Evolutionary conservation across 352 stramenopile genomes (phyloP).

Genomic region (Phytophthora pluvialis): DNA sequence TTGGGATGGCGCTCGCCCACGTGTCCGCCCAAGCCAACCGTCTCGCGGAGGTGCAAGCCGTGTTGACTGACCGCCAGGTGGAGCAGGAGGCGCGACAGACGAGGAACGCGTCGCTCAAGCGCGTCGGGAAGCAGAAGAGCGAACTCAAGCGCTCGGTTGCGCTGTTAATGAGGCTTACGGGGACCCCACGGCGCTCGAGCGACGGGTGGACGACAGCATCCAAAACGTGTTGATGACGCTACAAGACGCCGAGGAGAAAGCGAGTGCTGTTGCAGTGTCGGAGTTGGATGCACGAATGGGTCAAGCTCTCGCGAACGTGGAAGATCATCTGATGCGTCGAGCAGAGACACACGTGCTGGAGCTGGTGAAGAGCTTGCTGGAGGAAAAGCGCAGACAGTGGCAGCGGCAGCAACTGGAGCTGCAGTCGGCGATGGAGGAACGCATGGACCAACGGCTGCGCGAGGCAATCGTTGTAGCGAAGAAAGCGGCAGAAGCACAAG

Average conservation of each 20-base stretch:
- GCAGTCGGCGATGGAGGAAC: background rate
- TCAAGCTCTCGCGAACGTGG: background rate
- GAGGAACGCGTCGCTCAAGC: no score
- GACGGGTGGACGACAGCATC: background rate
- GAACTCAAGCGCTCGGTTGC: background rate
- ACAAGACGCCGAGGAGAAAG: background rate
- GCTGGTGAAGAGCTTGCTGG: background rate
- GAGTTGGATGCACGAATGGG: conserved; percentile 1
- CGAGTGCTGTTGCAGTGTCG: background rate
- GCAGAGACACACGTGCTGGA: background rate
- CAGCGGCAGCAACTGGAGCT: background rate
- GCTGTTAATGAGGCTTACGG: background rate
- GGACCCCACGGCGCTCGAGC: background rate
- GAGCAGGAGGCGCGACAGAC: no score
- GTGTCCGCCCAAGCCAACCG: no score
- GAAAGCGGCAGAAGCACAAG: conserved; percentile 3
- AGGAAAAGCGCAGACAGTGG: conserved; percentile 4
- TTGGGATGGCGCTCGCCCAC: no score
- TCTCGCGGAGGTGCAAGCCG: no score
- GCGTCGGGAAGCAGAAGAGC: no score
- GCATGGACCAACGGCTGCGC: conserved; percentile 1
- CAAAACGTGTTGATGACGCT: background rate
- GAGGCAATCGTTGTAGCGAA: conserved; percentile 2
- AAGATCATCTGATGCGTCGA: background rate
- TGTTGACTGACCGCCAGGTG: no score